phyloP scores from a whole-genome alignment of 176 grass and related monocot species.

The Bothriochloa decipiens region DNA sequence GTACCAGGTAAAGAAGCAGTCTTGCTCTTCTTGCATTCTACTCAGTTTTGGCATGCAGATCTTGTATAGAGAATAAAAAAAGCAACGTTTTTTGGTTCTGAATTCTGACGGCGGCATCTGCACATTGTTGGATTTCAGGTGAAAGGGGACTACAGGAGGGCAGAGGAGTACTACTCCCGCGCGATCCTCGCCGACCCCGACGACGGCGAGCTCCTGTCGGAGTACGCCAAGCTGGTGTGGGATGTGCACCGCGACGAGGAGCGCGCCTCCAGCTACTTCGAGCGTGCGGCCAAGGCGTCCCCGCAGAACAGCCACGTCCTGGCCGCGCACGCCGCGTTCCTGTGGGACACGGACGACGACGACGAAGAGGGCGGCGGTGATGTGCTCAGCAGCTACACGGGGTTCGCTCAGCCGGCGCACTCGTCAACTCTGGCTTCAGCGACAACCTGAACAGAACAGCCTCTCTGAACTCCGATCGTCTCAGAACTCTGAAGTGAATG shows the following conservation, averaged over 20 bases:
- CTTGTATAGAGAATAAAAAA: neutral
- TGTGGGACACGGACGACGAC: conserved; percentile 45
- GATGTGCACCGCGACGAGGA: conserved; percentile 79
- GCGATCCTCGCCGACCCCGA: conserved; percentile 72
- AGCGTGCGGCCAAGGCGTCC: conserved; percentile 63
- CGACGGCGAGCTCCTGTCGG: conserved; percentile 84
- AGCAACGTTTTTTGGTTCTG: neutral
- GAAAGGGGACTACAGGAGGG: conserved; percentile 61
- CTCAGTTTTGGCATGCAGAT: too few species aligned
- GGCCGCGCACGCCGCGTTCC: conserved; percentile 69
- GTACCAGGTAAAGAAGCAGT: conserved; percentile 53
- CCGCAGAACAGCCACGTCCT: conserved; percentile 77
- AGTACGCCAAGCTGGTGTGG: conserved; percentile 94
- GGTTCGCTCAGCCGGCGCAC: conserved; percentile 4
- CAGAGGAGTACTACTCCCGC: conserved; percentile 95
- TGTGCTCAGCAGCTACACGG: conserved; percentile 12
- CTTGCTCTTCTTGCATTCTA: neutral
- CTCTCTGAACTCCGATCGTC: neutral
- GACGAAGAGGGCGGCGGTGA: conserved; percentile 41
- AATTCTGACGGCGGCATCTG: neutral
- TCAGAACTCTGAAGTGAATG: neutral
- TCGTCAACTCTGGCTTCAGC: conserved; percentile 35
- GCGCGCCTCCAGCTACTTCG: conserved; percentile 79
- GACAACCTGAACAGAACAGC: neutral
- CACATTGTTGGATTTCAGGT: conserved; percentile 25